Conservation (phyloP, 257 asterid genomes). For the Forsythia viridissima region DNA sequence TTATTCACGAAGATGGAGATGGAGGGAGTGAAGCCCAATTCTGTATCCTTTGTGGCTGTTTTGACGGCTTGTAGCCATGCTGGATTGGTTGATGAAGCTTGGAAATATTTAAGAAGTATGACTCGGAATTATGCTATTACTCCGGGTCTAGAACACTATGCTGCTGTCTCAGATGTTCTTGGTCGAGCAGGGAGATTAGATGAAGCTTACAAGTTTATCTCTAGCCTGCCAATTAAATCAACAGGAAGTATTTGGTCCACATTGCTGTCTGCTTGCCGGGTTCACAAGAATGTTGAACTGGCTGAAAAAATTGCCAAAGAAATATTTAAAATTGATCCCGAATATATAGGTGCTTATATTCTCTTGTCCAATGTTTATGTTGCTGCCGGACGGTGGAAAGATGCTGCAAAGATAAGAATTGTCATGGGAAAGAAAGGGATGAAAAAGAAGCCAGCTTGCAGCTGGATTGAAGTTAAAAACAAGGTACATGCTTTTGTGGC, state of each 20-base stretch:
- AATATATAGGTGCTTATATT: conserved; percentile 49
- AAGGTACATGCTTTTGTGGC: conserved; percentile 66
- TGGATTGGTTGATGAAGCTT: conserved; percentile 82
- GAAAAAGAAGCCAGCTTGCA: conserved; percentile 67
- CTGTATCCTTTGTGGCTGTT: conserved; percentile 73
- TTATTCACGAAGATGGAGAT: conserved; percentile 64
- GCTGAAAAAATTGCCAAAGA: conserved; percentile 78
- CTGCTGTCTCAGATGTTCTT: conserved; percentile 78
- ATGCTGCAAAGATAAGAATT: conserved; percentile 61
- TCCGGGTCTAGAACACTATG: conserved; percentile 75
- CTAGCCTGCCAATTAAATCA: conserved; percentile 58
- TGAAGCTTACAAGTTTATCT: conserved; percentile 70
- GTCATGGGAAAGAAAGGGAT: conserved; percentile 62
- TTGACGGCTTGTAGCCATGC: conserved; percentile 92
- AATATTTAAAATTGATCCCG: conserved; percentile 60
- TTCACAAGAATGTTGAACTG: conserved; percentile 73
- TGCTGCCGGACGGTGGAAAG: conserved; percentile 76
- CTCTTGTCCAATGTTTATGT: conserved; percentile 73
- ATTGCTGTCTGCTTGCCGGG: conserved; percentile 81
- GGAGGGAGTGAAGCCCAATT: conserved; percentile 62
- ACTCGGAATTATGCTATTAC: conserved; percentile 44
- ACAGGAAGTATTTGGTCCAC: conserved; percentile 77
- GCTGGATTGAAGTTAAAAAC: conserved; percentile 81
- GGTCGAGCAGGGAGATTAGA: conserved; percentile 83
- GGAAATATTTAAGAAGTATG: conserved; percentile 64